These are phyloP conservation scores for Urochloa ruziziensis DNA, from an alignment of 176 grass and related monocot genomes.

Conservation along the genomic window DNA sequence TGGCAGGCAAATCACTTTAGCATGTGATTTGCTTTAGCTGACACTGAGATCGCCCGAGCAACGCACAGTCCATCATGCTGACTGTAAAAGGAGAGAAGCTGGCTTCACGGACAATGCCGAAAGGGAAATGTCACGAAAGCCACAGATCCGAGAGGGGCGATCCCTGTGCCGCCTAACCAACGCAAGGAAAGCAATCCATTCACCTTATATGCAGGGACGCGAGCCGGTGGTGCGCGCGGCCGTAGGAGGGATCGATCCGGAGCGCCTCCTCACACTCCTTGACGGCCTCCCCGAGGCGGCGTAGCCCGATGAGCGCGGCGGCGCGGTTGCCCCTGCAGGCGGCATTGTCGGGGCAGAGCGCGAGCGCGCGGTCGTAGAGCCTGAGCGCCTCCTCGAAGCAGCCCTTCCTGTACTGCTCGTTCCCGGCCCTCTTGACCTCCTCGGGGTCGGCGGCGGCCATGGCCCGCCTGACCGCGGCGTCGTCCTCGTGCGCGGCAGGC, in stretches of 20 bases:
- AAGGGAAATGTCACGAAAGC: background rate
- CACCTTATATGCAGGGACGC: slow-evolving; percentile 78
- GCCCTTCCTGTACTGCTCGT: slow-evolving; percentile 83
- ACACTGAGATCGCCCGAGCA: slow-evolving; percentile 7
- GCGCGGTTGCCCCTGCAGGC: slow-evolving; percentile 82
- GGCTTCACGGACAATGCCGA: background rate
- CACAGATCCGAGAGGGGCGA: slow-evolving; percentile 32
- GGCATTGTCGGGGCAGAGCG: slow-evolving; percentile 78
- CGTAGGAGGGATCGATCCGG: slow-evolving; percentile 72
- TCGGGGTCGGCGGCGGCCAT: slow-evolving; percentile 69
- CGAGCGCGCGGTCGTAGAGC: slow-evolving; percentile 83
- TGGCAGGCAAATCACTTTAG: background rate
- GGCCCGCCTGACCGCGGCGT: slow-evolving; percentile 51
- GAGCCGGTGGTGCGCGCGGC: slow-evolving; percentile 80
- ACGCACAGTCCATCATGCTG: background rate
- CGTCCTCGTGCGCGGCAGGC: slow-evolving; percentile 32
- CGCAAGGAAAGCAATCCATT: background rate
- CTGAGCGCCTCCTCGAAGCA: slow-evolving; percentile 72
- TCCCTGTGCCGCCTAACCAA: slow-evolving; percentile 3
- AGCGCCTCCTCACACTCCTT: slow-evolving; percentile 90
- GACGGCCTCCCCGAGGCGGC: slow-evolving; percentile 71
- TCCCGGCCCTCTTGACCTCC: slow-evolving; percentile 85
- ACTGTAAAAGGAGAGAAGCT: background rate
- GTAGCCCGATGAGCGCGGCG: slow-evolving; percentile 76
- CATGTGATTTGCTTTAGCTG: background rate